Base-by-base conservation (phyloP, 2,329 filamentous ascomycete species). In the Cladobotryum mycophilum region DNA sequence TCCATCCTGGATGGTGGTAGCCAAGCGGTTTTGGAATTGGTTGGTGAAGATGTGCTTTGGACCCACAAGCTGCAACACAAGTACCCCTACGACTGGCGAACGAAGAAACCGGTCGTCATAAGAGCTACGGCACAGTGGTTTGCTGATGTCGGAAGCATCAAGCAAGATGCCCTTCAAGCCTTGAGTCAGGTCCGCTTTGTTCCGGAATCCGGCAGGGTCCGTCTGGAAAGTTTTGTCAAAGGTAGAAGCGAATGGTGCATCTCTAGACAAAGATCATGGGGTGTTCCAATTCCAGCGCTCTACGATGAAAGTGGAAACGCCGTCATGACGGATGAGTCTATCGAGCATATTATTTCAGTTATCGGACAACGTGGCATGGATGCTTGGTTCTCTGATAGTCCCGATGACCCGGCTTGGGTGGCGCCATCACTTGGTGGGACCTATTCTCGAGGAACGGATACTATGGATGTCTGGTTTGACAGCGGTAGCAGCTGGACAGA, bases 401-500 rank as follows among this genome's bases (percentile, higher is more conserved):
- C 77, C 2, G 79, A 91, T 54, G 90, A 97, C 47, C 71, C 78
- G 20, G 81, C 80, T 1, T 99, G 92, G 92, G 76, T 95, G 33
- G 82, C 84, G 2, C 68, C 80, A 5, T 78, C 80, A 9, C 72
- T 96, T 2, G 71, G 76, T 13, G 74, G 74, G 8, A 64, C 71
- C 5, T 93, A 86, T 63, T 75, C 79, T 44, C 85, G 93, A 55
- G 92, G 92, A 13, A 88, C 76, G 41, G 93, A 99, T 62, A 99
- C 93, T 0, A 99, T 99, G 93, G 93, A 99, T 67, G 93, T 99
- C 9, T 99, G 93, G 93, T 99, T 99, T 60, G 93, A 99, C 67
- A 97, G 93, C 58, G 93, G 93, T 5, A 96, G 88, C 45, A 96
- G 89, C 62, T 99, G 93, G 93, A 86, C 76, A 4, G 76, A 81